Evolutionary conservation across 2,329 filamentous ascomycete species (phyloP).

Genomic region (Geoglossum cookeanum): DNA sequence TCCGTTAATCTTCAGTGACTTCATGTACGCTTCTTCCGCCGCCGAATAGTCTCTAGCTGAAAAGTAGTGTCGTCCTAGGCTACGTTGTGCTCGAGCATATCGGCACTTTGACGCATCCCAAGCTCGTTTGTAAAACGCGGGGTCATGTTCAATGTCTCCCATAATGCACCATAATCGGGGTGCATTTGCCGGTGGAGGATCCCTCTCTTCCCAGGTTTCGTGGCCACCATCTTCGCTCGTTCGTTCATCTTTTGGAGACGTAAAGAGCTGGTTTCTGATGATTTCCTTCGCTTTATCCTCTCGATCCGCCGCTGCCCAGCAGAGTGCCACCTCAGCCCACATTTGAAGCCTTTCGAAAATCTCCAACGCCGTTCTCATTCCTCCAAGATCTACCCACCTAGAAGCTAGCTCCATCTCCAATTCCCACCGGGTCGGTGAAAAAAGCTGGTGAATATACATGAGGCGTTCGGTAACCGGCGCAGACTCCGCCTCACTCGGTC

Average conservation of each 20-base stretch:
- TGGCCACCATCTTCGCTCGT: constrained; percentile 25
- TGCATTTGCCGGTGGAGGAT: constrained; percentile 59
- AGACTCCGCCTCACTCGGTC: constrained; percentile 54
- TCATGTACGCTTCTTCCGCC: constrained; percentile 59
- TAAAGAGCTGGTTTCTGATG: constrained; percentile 61
- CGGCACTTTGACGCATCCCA: constrained; percentile 70
- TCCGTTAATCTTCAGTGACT: constrained; percentile 60
- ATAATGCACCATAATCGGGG: constrained; percentile 83
- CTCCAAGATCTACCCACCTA: constrained; percentile 80
- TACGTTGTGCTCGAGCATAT: constrained; percentile 74
- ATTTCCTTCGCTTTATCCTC: constrained; percentile 69
- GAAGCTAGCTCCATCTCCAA: constrained; percentile 83
- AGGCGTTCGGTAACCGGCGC: constrained; percentile 61
- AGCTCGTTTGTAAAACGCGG: constrained; percentile 59
- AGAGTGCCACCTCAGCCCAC: constrained; percentile 89
- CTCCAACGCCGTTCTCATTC: constrained; percentile 72
- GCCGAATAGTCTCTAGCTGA: constrained; percentile 43
- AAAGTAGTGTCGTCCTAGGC: constrained; percentile 63
- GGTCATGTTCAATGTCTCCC: constrained; percentile 66
- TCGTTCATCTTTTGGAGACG: constrained; percentile 31
- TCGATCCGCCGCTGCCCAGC: constrained; percentile 57
- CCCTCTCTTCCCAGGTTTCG: constrained; percentile 40
- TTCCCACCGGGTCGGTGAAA: constrained; percentile 77
- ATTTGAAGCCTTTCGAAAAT: constrained; percentile 88
- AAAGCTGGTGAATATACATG: constrained; percentile 65